Evolutionary conservation across 805 yeast genomes (phyloP).

Genomic region (Starmerella vaccinii): DNA sequence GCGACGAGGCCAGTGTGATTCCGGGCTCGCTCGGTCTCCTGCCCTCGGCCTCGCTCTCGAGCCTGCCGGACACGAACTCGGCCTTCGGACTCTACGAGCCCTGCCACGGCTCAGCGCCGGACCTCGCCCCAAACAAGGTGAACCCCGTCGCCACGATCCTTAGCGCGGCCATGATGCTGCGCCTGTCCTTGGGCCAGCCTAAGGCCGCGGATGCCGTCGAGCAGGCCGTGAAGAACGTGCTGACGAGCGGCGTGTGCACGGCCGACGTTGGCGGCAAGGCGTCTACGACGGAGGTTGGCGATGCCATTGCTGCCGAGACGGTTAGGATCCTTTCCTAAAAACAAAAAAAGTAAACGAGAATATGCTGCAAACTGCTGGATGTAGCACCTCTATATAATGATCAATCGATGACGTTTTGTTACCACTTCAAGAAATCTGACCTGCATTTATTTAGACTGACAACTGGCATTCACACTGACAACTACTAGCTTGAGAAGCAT

Average conservation of each 20-base stretch:
- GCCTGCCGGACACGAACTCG: slow-evolving; percentile 87
- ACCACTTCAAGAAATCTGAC: no score
- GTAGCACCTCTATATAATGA: no score
- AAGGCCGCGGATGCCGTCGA: slow-evolving; percentile 85
- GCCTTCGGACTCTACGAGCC: slow-evolving; percentile 98
- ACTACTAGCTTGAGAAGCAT: no score
- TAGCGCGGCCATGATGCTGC: slow-evolving; percentile 95
- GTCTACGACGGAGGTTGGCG: slow-evolving; percentile 85
- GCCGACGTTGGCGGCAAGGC: slow-evolving; percentile 83
- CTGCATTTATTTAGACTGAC: no score
- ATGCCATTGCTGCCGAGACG: slow-evolving; percentile 74
- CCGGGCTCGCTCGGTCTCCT: slow-evolving; percentile 95
- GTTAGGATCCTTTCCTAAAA: slow-evolving; percentile 37
- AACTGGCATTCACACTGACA: no score
- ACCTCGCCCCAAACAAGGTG: slow-evolving; percentile 73
- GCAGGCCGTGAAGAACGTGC: slow-evolving; percentile 70
- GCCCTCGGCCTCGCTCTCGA: slow-evolving; percentile 92
- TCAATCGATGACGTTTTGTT: no score
- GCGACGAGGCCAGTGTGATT: slow-evolving; percentile 95
- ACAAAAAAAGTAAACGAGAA: background rate
- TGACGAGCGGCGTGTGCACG: slow-evolving; percentile 79
- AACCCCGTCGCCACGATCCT: slow-evolving; percentile 93
- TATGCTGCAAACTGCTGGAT: background rate
- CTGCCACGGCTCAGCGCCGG: slow-evolving; percentile 98
- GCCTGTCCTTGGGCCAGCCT: slow-evolving; percentile 70